phyloP scores from a whole-genome alignment of 2,329 filamentous ascomycete genomes.

The Hypoxylon sp. region DNA sequence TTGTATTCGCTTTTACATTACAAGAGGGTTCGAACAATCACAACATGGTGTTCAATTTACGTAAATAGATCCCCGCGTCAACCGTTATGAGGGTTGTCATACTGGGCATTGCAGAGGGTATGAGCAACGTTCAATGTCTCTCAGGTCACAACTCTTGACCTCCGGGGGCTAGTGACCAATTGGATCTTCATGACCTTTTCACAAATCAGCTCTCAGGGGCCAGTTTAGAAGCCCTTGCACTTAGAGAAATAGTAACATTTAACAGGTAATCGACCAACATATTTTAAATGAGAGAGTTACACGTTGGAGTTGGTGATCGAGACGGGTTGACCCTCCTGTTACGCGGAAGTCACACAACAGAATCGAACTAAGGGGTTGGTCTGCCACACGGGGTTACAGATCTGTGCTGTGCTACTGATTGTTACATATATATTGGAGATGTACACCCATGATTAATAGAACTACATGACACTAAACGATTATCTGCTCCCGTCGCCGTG shows the following conservation, averaged over 20 bases:
- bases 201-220: neutral
- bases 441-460: neutral
- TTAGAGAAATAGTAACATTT: neutral
- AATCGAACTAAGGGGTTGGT: neutral
- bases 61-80: neutral
- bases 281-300: neutral
- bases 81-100: neutral
- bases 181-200: neutral
- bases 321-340: neutral
- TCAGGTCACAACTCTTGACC: neutral
- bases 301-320: neutral
- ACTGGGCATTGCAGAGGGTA: neutral
- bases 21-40: too few species aligned
- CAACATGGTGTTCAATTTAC: neutral
- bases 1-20: too few species aligned
- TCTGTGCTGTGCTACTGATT: neutral
- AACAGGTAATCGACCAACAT: neutral
- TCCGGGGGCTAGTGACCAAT: neutral
- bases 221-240: neutral
- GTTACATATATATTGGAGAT: neutral
- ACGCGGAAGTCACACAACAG: neutral
- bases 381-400: constrained; percentile 1
- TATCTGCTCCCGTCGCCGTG: neutral
- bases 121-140: neutral
- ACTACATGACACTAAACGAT: neutral